A percentile compares a stretch with the other conserved stretches of the same genome.
phyloP scores from a whole-genome alignment of 1,284 basidiomycete species.

The Apiotrichum gamsii region DNA sequence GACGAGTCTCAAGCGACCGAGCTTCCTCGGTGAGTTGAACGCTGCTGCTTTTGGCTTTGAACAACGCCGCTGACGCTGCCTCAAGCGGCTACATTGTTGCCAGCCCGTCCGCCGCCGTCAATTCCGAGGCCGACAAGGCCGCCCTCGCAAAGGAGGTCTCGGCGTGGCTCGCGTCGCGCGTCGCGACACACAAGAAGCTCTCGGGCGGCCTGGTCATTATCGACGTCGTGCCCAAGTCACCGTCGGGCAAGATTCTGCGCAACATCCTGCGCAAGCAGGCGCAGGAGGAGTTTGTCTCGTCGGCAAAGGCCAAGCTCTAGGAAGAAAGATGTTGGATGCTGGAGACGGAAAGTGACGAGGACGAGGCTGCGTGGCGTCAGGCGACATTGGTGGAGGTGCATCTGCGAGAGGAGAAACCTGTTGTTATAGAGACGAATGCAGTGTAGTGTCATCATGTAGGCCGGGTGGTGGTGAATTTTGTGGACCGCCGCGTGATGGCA shows the following conservation, averaged over 20 bases:
- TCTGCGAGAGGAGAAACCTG: no score
- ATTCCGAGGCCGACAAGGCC: slow-evolving; percentile 7
- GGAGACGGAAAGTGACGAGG: no score
- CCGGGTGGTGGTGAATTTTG: no score
- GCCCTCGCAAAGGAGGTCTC: slow-evolving; percentile 54
- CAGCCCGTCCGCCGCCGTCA: not conserved
- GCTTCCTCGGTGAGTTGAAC: slow-evolving; percentile 50
- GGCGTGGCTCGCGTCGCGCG: slow-evolving; percentile 58
- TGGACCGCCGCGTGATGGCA: no score
- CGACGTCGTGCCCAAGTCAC: slow-evolving; percentile 49
- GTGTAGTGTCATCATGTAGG: no score
- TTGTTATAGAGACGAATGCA: no score
- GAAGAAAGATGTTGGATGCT: no score
- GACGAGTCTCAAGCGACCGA: slow-evolving; percentile 62
- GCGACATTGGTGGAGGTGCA: no score
- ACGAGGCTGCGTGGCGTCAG: not conserved
- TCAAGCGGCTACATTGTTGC: slow-evolving; percentile 38
- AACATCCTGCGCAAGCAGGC: slow-evolving; percentile 37
- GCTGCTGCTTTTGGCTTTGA: slow-evolving; percentile 29
- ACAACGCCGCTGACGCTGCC: not conserved
- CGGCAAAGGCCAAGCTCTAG: slow-evolving; percentile 9
- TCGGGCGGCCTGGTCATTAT: slow-evolving; percentile 49
- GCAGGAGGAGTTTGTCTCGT: slow-evolving; percentile 18
- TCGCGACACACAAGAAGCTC: slow-evolving; percentile 49
- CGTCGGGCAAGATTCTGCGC: slow-evolving; percentile 42